Evolutionary conservation across 1,284 basidiomycete species (phyloP).

Genomic region (Malassezia cuniculi): DNA sequence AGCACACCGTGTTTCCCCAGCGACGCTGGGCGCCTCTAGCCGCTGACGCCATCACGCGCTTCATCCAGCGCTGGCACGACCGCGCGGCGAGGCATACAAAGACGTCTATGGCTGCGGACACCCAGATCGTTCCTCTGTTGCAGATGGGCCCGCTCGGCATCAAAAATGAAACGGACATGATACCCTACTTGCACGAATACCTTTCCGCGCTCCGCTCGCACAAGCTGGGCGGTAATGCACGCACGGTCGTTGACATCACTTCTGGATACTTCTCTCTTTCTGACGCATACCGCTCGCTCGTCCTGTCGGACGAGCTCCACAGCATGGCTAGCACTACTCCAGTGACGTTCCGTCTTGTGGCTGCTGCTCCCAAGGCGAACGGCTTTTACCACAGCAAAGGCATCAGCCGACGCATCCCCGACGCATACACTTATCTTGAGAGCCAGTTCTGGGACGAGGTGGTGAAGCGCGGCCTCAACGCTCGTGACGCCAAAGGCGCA

Average conservation of each 20-base stretch:
- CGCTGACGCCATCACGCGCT: slow-evolving; percentile 13
- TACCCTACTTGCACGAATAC: slow-evolving; percentile 20
- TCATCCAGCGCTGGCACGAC: slow-evolving; percentile 21
- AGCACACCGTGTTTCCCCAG: slow-evolving; percentile 8
- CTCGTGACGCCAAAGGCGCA: slow-evolving; percentile 32
- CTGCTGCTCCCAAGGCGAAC: slow-evolving; percentile 72
- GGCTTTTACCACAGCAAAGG: slow-evolving; percentile 85
- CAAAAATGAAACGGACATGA: slow-evolving; percentile 43
- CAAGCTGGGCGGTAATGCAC: neutral
- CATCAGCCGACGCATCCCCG: slow-evolving; percentile 79
- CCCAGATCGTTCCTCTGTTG: slow-evolving; percentile 43
- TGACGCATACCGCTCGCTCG: slow-evolving; percentile 53
- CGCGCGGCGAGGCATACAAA: neutral
- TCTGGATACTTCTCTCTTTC: slow-evolving; percentile 90
- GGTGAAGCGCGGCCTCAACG: slow-evolving; percentile 47
- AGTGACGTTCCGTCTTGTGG: slow-evolving; percentile 59
- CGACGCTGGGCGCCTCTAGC: slow-evolving; percentile 18
- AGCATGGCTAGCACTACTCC: slow-evolving; percentile 12
- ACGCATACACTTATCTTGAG: slow-evolving; percentile 82
- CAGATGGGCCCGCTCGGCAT: slow-evolving; percentile 46
- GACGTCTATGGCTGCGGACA: slow-evolving; percentile 13
- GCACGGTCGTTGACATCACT: slow-evolving; percentile 49
- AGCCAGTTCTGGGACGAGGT: slow-evolving; percentile 61
- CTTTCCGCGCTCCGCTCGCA: slow-evolving; percentile 5
- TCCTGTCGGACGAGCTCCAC: slow-evolving; percentile 13